These are phyloP conservation scores for Grosmannia huntii DNA, from an alignment of 2,329 filamentous ascomycete species.

Conservation along the genomic window DNA sequence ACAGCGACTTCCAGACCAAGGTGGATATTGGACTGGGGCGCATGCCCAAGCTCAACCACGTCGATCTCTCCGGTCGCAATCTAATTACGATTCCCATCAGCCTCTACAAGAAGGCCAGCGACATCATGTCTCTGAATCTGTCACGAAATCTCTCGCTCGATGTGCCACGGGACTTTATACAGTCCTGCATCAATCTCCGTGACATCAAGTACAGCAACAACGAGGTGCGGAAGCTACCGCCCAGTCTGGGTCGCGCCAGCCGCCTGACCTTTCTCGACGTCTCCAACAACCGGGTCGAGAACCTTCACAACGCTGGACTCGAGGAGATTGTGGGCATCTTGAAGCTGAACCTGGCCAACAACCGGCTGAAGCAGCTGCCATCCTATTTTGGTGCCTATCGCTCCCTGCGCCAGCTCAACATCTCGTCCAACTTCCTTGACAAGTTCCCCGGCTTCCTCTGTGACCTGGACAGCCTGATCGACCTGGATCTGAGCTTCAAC, in stretches of 20 bases:
- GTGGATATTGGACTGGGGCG: constrained; percentile 71
- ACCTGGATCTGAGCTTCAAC: constrained; percentile 96
- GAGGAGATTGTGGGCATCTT: constrained; percentile 62
- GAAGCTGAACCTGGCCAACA: constrained; percentile 89
- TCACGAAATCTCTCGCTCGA: constrained; percentile 87
- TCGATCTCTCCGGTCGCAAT: constrained; percentile 82
- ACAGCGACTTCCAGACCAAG: constrained; percentile 64
- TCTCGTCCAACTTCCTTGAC: constrained; percentile 86
- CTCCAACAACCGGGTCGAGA: constrained; percentile 84
- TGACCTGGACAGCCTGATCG: constrained; percentile 68
- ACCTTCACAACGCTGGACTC: constrained; percentile 74
- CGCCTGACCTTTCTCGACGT: constrained; percentile 83
- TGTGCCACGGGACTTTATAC: constrained; percentile 90
- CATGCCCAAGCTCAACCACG: constrained; percentile 82
- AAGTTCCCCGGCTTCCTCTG: constrained; percentile 79
- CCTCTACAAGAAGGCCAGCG: constrained; percentile 77
- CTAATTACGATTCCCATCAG: constrained; percentile 90
- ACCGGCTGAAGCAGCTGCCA: constrained; percentile 68
- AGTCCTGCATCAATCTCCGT: constrained; percentile 77
- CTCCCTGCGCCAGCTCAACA: constrained; percentile 68
- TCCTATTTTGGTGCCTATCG: constrained; percentile 72
- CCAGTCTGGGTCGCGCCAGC: constrained; percentile 68
- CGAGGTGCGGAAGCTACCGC: constrained; percentile 74
- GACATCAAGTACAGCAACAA: constrained; percentile 97
- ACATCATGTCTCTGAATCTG: constrained; percentile 90